Percentiles rank a stretch among this genome's conserved stretches.
phyloP scores from a whole-genome alignment of 176 grass and related monocot species.

The Lolium rigidum region DNA sequence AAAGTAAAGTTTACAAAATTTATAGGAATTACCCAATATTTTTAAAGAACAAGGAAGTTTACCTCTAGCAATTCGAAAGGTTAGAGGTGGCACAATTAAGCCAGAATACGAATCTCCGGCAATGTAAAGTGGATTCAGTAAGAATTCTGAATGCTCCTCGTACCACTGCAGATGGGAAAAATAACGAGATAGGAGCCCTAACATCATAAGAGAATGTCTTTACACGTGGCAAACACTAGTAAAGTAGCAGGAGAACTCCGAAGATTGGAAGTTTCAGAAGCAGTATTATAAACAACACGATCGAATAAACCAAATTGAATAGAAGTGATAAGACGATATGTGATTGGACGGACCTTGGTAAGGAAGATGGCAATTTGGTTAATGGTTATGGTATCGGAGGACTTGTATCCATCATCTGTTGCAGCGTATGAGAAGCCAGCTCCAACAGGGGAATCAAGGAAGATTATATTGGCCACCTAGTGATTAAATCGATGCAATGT shows the following conservation, averaged over 20 bases:
- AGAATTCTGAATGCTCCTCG: neutral
- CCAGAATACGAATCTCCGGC: constrained; percentile 5
- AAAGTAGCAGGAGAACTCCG: neutral
- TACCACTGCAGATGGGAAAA: neutral
- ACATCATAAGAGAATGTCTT: neutral
- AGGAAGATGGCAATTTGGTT: neutral
- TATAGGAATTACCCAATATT: too few species aligned
- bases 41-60: too few species aligned
- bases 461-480: neutral
- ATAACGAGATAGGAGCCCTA: neutral
- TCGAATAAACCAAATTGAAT: neutral
- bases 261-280: neutral
- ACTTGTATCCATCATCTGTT: neutral
- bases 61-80: neutral
- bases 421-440: neutral
- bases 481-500: too few species aligned
- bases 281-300: neutral
- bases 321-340: neutral
- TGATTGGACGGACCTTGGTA: neutral
- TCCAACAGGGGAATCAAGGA: neutral
- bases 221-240: neutral
- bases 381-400: neutral
- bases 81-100: neutral
- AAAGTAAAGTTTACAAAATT: too few species aligned
- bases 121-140: neutral